Conservation (phyloP, 129 eudicot genomes). For the Scalesia atractyloides region DNA sequence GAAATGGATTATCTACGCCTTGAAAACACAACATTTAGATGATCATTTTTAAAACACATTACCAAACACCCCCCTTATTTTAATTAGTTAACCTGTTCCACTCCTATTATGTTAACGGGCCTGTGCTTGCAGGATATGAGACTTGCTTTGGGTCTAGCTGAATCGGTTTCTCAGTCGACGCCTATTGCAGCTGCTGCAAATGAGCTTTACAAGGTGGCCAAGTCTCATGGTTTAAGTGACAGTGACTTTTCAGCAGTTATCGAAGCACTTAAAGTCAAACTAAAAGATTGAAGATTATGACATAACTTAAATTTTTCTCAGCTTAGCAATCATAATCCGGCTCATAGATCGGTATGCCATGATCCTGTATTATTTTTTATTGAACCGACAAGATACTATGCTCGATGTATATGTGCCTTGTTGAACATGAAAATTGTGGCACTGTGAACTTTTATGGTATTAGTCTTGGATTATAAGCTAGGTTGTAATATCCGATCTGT, state of each 20-base stretch:
- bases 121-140: conserved; percentile 66
- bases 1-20: background rate
- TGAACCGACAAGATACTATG: conserved; percentile 1
- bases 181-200: conserved; percentile 97
- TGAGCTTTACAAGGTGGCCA: conserved; percentile 91
- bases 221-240: conserved; percentile 79
- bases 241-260: conserved; percentile 92
- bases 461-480: background rate
- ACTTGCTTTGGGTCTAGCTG: conserved; percentile 88
- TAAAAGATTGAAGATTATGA: conserved; percentile 37
- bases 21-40: background rate
- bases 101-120: background rate
- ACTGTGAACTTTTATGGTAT: conserved; percentile 11
- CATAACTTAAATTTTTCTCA: background rate
- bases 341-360: conserved; percentile 6
- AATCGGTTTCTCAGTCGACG: conserved; percentile 81
- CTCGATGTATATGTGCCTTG: background rate
- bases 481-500: background rate
- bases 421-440: conserved; percentile 9
- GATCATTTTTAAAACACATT: background rate
- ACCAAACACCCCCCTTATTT: background rate
- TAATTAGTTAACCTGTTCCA: no score
- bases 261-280: conserved; percentile 78
- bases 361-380: background rate
- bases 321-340: background rate